These are phyloP conservation scores for Kurtzmaniella quercitrusa DNA, from an alignment of 1,139 yeast genomes.

Conservation along the genomic window DNA sequence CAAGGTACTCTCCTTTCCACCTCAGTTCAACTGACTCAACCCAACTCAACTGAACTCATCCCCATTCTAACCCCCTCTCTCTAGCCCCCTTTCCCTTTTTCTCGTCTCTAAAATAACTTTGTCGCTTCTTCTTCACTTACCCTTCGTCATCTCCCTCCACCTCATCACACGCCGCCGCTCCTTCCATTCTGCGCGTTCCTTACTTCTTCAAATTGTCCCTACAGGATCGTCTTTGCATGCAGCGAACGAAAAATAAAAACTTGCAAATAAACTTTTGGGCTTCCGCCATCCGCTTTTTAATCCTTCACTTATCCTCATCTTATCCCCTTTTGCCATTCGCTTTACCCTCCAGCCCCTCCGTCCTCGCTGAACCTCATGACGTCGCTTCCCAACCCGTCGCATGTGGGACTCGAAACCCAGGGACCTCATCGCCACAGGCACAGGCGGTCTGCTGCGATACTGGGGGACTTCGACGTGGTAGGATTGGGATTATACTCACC, in stretches of 20 bases:
- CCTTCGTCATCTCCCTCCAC: neutral
- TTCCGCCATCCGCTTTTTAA: neutral
- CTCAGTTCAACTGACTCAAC: neutral
- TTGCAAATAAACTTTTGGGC: neutral
- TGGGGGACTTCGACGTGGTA: slow-evolving; percentile 62
- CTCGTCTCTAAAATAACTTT: too few relatives aligned
- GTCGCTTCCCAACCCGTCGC: slow-evolving; percentile 12
- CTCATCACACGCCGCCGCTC: neutral
- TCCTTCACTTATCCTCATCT: neutral
- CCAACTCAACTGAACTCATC: too few relatives aligned
- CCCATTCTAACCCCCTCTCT: too few relatives aligned
- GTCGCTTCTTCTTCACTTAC: neutral
- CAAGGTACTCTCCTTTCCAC: neutral
- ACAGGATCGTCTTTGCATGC: neutral
- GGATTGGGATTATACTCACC: slow-evolving; percentile 39
- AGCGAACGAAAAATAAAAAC: neutral
- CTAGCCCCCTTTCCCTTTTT: too few relatives aligned
- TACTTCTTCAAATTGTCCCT: neutral
- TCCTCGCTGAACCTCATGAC: slow-evolving; percentile 7
- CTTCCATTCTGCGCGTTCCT: neutral
- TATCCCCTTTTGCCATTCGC: neutral
- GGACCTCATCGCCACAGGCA: slow-evolving; percentile 55
- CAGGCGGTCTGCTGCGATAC: slow-evolving; percentile 66
- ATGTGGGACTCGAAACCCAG: slow-evolving; percentile 6
- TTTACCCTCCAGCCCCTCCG: neutral